A percentile compares a stretch with the other conserved stretches of the same genome.
These are phyloP conservation scores for Yamadazyma kanchanaburiensis DNA, from an alignment of 1,139 yeast species.

Conservation along the genomic window DNA sequence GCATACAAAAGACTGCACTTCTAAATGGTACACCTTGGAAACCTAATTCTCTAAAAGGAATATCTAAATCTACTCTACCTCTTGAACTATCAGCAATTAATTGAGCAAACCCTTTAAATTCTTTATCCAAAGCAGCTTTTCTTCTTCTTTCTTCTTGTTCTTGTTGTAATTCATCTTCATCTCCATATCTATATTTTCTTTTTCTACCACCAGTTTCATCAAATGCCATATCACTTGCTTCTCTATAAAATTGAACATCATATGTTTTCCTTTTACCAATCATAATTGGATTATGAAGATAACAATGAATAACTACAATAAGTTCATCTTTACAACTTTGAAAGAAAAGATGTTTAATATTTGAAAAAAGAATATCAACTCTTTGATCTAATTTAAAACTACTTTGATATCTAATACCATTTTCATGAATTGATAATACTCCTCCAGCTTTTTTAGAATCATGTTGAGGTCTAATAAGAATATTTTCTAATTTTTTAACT, in stretches of 20 bases:
- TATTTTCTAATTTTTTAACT: conserved; percentile 82
- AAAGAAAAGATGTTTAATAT: conserved; percentile 89
- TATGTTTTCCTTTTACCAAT: conserved; percentile 94
- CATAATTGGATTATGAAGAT: conserved; percentile 88
- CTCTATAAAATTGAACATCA: conserved; percentile 94
- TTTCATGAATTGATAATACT: conserved; percentile 85
- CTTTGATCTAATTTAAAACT: conserved; percentile 77
- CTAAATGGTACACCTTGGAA: conserved; percentile 97
- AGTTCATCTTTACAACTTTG: conserved; percentile 96
- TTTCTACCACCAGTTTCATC: conserved; percentile 97
- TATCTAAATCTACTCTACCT: conserved; percentile 81
- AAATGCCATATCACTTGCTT: conserved; percentile 93
- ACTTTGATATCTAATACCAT: conserved; percentile 92
- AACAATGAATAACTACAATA: conserved; percentile 89
- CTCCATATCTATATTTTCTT: conserved; percentile 90
- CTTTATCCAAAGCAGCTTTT: conserved; percentile 86
- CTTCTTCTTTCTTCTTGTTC: conserved; percentile 98
- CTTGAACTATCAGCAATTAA: conserved; percentile 83
- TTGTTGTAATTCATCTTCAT: conserved; percentile 97
- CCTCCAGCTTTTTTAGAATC: conserved; percentile 96
- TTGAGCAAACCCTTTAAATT: conserved; percentile 86
- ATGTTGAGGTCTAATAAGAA: conserved; percentile 92
- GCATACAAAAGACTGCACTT: conserved; percentile 92
- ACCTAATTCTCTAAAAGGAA: conserved; percentile 94
- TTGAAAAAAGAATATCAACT: conserved; percentile 84